These are phyloP conservation scores for Magnusiomyces sp. DNA, from an alignment of 1,139 yeast species.

Conservation along the genomic window DNA sequence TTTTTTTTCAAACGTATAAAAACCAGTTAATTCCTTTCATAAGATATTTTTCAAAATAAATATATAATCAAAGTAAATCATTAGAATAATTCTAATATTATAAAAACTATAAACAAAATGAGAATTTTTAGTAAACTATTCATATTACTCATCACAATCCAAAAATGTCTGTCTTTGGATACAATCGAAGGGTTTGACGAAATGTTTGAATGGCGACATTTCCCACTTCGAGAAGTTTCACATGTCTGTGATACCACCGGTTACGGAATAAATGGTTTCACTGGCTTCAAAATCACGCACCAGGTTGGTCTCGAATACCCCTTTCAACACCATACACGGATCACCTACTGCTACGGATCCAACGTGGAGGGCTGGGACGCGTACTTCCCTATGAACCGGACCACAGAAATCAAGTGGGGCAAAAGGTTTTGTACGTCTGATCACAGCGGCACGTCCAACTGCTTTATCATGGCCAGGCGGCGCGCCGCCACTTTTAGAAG, in stretches of 20 bases:
- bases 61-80: too few species aligned
- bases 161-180: too few species aligned
- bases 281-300: slow-evolving; percentile 24
- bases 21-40: too few species aligned
- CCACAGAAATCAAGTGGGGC: slow-evolving; percentile 21
- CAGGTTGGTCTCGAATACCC: slow-evolving; percentile 17
- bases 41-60: too few species aligned
- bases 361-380: slow-evolving; percentile 19
- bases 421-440: slow-evolving; percentile 19
- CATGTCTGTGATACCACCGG: slow-evolving; percentile 17
- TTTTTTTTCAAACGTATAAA: too few species aligned
- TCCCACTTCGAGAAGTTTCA: too few species aligned
- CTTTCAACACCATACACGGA: slow-evolving; percentile 18
- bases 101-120: too few species aligned
- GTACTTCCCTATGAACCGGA: slow-evolving; percentile 18
- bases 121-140: too few species aligned
- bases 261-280: slow-evolving; percentile 17
- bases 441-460: slow-evolving; percentile 20
- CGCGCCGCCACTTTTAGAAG: slow-evolving; percentile 44
- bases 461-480: slow-evolving; percentile 53
- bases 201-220: too few species aligned
- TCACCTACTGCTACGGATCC: slow-evolving; percentile 17
- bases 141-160: too few species aligned
- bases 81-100: too few species aligned
- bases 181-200: too few species aligned